Evolutionary conservation across 2,329 filamentous ascomycete genomes (phyloP).

Genomic region (Thielaviopsis musarum): DNA sequence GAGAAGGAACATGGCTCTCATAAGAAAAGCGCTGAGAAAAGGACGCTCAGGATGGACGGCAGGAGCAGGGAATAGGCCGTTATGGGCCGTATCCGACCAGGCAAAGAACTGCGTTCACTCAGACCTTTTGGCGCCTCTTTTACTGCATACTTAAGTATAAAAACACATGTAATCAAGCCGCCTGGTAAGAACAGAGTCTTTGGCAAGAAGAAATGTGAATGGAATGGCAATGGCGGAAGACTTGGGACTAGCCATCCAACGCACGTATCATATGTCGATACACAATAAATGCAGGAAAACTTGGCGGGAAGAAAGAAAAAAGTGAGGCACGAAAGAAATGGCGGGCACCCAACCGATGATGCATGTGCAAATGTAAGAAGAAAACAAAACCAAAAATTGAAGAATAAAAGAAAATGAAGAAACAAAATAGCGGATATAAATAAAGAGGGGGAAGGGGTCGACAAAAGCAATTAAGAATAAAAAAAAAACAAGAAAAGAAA

Average conservation of each 20-base stretch:
- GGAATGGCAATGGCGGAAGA: no score
- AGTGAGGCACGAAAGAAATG: background rate
- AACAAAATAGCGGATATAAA: background rate
- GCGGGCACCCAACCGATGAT: no score
- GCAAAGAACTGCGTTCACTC: no score
- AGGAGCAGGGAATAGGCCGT: no score
- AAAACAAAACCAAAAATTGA: background rate
- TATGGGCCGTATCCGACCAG: no score
- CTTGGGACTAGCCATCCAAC: background rate
- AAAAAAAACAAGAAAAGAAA: background rate
- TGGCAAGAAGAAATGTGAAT: no score
- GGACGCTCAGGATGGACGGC: no score
- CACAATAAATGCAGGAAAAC: background rate
- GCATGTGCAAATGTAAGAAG: background rate
- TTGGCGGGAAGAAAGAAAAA: background rate
- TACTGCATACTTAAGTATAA: no score
- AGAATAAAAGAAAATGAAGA: background rate
- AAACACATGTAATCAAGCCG: no score
- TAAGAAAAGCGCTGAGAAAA: no score
- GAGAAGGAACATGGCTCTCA: background rate
- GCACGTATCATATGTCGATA: background rate
- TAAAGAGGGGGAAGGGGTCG: background rate
- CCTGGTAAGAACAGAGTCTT: no score
- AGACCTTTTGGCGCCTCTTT: no score
- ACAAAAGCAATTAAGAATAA: background rate